Percentiles rank a stretch among this genome's conserved stretches.
These are phyloP conservation scores for Venturia oleaginea DNA, from an alignment of 2,329 filamentous ascomycete genomes.

Conservation along the genomic window DNA sequence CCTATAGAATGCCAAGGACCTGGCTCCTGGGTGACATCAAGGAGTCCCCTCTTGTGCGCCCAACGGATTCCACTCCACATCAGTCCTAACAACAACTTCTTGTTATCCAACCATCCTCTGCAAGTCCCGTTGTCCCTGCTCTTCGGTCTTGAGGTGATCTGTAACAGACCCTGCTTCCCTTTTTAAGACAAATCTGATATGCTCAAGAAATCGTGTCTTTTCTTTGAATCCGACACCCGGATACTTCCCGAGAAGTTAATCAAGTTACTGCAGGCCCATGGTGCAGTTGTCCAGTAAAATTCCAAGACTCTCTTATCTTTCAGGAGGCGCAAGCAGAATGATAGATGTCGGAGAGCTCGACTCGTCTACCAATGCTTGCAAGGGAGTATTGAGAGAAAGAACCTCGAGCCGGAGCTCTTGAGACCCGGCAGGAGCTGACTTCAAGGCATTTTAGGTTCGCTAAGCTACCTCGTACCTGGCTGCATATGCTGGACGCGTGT, in stretches of 20 bases:
- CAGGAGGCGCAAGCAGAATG: constrained; percentile 3
- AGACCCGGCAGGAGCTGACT: constrained; percentile 8
- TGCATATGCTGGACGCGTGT: background rate
- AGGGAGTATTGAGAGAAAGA: background rate
- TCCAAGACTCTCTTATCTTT: background rate
- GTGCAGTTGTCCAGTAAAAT: background rate
- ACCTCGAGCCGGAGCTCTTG: constrained; percentile 9
- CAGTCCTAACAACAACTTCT: too few species aligned
- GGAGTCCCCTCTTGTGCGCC: too few species aligned
- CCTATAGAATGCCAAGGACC: background rate
- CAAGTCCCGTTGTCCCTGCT: too few species aligned
- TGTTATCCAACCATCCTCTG: too few species aligned
- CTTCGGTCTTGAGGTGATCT: too few species aligned
- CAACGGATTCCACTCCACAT: too few species aligned
- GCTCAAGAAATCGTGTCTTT: constrained; percentile 7
- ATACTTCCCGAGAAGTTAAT: background rate
- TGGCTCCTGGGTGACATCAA: too few species aligned
- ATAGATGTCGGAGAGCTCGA: constrained; percentile 1
- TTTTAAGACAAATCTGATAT: background rate
- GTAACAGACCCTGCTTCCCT: background rate
- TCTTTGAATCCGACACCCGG: background rate
- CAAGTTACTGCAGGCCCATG: background rate
- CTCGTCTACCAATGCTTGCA: constrained; percentile 8
- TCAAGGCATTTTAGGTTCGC: background rate
- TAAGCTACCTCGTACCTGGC: constrained; percentile 1